Evolutionary conservation across 169 alveolate species (phyloP), one percentile per base, ranked within the genome.

Genomic region (Plasmodium yoelii): DNA sequence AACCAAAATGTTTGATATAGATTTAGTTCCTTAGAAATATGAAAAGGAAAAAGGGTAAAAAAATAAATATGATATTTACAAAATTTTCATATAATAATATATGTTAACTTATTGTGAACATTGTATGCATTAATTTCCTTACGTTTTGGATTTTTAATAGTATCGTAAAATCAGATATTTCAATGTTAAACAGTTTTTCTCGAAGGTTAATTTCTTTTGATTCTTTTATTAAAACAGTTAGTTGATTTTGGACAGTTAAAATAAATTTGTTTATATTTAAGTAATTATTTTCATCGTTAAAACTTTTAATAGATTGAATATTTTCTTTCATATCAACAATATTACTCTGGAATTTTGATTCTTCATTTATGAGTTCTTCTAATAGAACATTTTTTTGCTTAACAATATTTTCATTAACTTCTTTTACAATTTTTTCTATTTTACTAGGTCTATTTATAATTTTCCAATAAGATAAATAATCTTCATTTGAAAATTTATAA

Each of bases 261-360:
- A 80, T 80, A 67, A 80, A 80, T 34, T 80, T 80, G 53, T 80
- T 80, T 53, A 80, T 80, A 22, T 82, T 80, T 18, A 80, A 26
- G 7, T 80, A 80, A 49, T 80, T 80, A 57, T 26, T 67, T 70
- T 80, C 90, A 44, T 80, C 90, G 60, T 65, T 80, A 60, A 80
- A 80, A 60, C 90, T 80, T 65, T 67, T 80, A 24, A 80, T 80
- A 4, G 90, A 80, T 59, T 80, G 90, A 26, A 80, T 82, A 65
- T 80, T 80, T 67, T 80, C 90, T 15, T 80, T 80, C 90, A 80
- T 80, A 18, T 80, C 90, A 39, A 80, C 82, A 80, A 80, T 80
- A 60, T 73, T 80, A 60, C 90, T 80, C 42, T 80, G 90, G 22
- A 80, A 80, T 47, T 67, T 80, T 10, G 90, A 65, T 80, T 80